These are phyloP conservation scores for Aciculoconidium aculeatum DNA, from an alignment of 805 yeast species.

Conservation along the genomic window DNA sequence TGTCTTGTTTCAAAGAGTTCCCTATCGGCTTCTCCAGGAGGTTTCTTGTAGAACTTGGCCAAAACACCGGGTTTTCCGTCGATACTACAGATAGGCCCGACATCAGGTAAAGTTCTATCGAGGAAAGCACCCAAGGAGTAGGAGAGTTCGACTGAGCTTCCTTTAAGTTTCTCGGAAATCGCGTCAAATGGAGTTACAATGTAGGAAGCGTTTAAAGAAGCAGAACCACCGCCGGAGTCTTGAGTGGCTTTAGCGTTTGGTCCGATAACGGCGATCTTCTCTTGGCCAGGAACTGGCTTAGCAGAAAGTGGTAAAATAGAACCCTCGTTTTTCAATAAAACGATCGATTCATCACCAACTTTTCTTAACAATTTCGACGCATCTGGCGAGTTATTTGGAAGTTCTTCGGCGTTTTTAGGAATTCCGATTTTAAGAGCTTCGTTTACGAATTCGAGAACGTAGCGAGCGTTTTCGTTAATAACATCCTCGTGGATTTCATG, in stretches of 20 bases:
- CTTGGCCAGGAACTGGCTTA: background rate
- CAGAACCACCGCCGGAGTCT: slow-evolving; percentile 61
- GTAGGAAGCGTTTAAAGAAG: slow-evolving; percentile 45
- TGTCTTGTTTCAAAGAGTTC: slow-evolving; percentile 20
- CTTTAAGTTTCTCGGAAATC: slow-evolving; percentile 27
- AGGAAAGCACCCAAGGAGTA: slow-evolving; percentile 31
- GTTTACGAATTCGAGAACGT: slow-evolving; percentile 44
- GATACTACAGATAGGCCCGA: slow-evolving; percentile 16
- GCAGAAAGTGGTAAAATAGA: slow-evolving; percentile 40
- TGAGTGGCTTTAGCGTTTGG: slow-evolving; percentile 49
- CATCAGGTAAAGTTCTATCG: slow-evolving; percentile 26
- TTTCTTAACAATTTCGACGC: slow-evolving; percentile 9
- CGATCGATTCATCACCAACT: slow-evolving; percentile 44
- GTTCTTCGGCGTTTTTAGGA: slow-evolving; percentile 29
- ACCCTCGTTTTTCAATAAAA: slow-evolving; percentile 50
- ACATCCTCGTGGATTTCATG: slow-evolving; percentile 35
- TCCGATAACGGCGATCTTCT: slow-evolving; percentile 47
- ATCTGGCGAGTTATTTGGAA: slow-evolving; percentile 37
- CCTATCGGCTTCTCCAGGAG: slow-evolving; percentile 14
- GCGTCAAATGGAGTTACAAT: slow-evolving; percentile 45
- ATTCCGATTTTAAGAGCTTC: slow-evolving; percentile 37
- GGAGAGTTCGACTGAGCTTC: slow-evolving; percentile 15
- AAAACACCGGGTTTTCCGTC: slow-evolving; percentile 23
- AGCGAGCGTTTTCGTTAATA: slow-evolving; percentile 44
- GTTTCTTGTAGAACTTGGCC: slow-evolving; percentile 20